Conservation (phyloP, 345 rosid species). For the Cardamine occulta region DNA sequence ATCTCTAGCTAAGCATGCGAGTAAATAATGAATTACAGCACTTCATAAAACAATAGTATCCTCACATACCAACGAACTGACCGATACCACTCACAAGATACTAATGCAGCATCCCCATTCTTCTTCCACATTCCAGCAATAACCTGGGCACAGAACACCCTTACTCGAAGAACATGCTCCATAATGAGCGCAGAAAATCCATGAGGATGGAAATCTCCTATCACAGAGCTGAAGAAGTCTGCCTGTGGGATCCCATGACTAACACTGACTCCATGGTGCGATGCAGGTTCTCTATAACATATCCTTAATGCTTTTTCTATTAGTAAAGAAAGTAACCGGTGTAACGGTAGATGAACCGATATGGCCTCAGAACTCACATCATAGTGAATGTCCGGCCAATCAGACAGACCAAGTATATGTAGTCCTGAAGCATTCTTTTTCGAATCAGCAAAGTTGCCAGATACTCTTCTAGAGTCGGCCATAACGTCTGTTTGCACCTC, state of each 20-base stretch:
- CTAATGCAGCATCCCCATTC: constrained; percentile 79
- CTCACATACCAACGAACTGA: constrained; percentile 75
- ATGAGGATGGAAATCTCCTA: constrained; percentile 64
- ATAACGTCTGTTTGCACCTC: constrained; percentile 41
- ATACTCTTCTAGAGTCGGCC: constrained; percentile 43
- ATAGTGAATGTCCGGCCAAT: constrained; percentile 74
- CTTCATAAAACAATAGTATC: constrained; percentile 23
- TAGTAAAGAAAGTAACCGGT: constrained; percentile 77
- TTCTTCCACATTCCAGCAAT: constrained; percentile 96
- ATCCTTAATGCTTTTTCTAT: constrained; percentile 68
- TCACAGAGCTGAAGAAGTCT: constrained; percentile 71
- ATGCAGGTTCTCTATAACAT: constrained; percentile 64
- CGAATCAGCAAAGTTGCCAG: constrained; percentile 42
- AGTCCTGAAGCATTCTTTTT: constrained; percentile 46
- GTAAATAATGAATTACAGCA: constrained; percentile 22
- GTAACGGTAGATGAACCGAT: constrained; percentile 85
- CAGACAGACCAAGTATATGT: constrained; percentile 53
- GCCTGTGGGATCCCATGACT: constrained; percentile 43
- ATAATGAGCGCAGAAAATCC: constrained; percentile 85
- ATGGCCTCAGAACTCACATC: constrained; percentile 82
- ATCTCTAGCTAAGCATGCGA: constrained; percentile 16
- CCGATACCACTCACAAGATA: constrained; percentile 77
- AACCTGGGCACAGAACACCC: constrained; percentile 92
- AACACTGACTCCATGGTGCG: constrained; percentile 33
- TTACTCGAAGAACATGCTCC: constrained; percentile 90